phyloP scores from a whole-genome alignment of 305 asterid genomes.

The Solanum hybrid region DNA sequence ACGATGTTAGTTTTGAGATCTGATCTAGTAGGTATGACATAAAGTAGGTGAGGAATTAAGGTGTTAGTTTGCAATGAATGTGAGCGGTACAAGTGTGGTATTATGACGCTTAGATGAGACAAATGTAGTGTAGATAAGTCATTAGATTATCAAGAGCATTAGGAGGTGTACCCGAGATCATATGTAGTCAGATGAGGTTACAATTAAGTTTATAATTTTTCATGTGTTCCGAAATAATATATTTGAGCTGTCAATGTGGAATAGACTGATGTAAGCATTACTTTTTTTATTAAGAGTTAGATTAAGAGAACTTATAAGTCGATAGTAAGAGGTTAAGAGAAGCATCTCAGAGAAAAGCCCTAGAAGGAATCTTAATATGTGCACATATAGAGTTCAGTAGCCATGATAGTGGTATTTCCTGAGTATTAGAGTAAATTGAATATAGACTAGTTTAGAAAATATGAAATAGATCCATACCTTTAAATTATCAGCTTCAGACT shows the following conservation, averaged over 20 bases:
- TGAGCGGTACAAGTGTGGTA: neutral
- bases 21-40: neutral
- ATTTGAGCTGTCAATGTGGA: neutral
- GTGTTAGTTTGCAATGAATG: neutral
- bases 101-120: neutral
- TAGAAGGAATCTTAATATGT: too few species aligned
- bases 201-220: too few species aligned
- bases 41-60: neutral
- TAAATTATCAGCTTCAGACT: too few species aligned
- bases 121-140: neutral
- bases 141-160: neutral
- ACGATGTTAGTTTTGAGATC: neutral
- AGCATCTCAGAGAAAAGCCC: too few species aligned
- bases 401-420: too few species aligned
- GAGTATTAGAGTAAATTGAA: too few species aligned
- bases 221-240: neutral
- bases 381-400: too few species aligned
- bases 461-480: too few species aligned
- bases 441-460: too few species aligned
- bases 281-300: neutral
- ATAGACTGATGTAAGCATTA: neutral
- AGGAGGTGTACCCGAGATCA: neutral
- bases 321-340: too few species aligned
- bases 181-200: neutral
- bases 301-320: too few species aligned